Base-by-base conservation (phyloP, 306 rosid genomes). In the Prunus campanulata region DNA sequence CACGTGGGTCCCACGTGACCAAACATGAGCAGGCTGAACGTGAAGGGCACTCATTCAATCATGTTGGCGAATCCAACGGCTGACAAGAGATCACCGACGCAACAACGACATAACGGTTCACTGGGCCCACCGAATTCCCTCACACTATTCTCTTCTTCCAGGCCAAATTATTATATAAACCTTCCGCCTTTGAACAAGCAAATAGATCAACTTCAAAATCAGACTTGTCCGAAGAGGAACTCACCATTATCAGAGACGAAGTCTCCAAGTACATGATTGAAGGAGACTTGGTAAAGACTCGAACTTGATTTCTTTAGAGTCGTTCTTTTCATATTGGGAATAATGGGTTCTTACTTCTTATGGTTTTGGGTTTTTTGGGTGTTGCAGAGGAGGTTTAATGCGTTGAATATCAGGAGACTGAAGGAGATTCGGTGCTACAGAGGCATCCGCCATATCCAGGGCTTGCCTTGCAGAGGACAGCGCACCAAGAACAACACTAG, bases 381-480 rank as follows among this genome's bases (percentile, higher is more conserved):
- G 75, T 70, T 75, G 44, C 86, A 94, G 98, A 90, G 96, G 80
- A 82, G 96, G 78, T 94, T 91, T 79, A 91, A 89, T 83, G 98
- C 96, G 1, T 77, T 91, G 66, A 87, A 87, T 35, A 91, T 94
- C 57, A 89, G 97, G 93, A 94, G 97, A 67, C 54, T 94, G 83
- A 94, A 87, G 85, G 97, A 94, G 69, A 94, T 94, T 50, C 98
- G 91, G 80, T 94, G 98, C 75, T 94, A 94, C 65, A 76, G 98
- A 84, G 98, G 98, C 61, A 61, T 94, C 27, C 84, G 98, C 75
- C 98, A 94, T 71, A 91, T 86, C 82, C 91, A 90, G 74, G 96
- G 98, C 12, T 85, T 94, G 74, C 98, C 98, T 6, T 94, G 98
- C 76, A 83, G 98, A 79, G 98, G 97, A 39, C 98, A 94, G 78